Conservation (phyloP, 768 basidiomycete genomes). For the Boletus rubropictus region DNA sequence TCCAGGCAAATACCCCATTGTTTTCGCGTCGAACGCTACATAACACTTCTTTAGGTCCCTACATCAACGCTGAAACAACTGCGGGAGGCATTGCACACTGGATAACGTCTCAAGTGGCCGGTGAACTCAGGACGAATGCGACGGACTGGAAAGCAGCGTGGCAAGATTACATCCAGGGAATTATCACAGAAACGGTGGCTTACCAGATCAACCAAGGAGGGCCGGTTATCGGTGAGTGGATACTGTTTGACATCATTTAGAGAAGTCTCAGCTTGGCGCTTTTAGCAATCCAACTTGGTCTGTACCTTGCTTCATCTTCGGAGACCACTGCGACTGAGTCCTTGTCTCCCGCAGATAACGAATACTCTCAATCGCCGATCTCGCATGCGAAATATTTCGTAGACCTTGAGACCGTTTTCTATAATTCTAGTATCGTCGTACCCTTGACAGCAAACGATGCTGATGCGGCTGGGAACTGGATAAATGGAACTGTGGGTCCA, state of each 20-base stretch:
- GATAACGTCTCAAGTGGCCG: constrained; percentile 63
- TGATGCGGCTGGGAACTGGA: constrained; percentile 50
- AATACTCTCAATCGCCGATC: constrained; percentile 52
- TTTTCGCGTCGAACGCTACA: neutral
- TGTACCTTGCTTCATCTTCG: constrained; percentile 7
- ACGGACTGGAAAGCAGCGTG: constrained; percentile 67
- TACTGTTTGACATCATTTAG: neutral
- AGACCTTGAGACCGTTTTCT: constrained; percentile 53
- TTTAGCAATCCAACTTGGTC: constrained; percentile 54
- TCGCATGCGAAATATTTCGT: constrained; percentile 52
- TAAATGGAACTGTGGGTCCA: constrained; percentile 57
- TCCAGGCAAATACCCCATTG: constrained; percentile 48
- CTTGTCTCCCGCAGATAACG: constrained; percentile 51
- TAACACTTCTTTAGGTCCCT: constrained; percentile 22
- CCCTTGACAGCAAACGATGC: constrained; percentile 75
- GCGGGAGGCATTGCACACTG: constrained; percentile 71
- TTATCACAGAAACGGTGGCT: constrained; percentile 53
- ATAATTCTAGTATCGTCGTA: constrained; percentile 52
- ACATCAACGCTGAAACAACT: constrained; percentile 79
- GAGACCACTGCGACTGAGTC: neutral
- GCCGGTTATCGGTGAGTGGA: constrained; percentile 59
- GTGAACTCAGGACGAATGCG: constrained; percentile 61
- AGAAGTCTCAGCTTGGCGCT: neutral
- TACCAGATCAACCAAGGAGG: constrained; percentile 71
- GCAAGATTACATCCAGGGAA: constrained; percentile 62